Percentiles rank a stretch among this genome's conserved stretches.
Conservation (phyloP, 208 protist genomes). For the Acanthamoeba rhysodes region DNA sequence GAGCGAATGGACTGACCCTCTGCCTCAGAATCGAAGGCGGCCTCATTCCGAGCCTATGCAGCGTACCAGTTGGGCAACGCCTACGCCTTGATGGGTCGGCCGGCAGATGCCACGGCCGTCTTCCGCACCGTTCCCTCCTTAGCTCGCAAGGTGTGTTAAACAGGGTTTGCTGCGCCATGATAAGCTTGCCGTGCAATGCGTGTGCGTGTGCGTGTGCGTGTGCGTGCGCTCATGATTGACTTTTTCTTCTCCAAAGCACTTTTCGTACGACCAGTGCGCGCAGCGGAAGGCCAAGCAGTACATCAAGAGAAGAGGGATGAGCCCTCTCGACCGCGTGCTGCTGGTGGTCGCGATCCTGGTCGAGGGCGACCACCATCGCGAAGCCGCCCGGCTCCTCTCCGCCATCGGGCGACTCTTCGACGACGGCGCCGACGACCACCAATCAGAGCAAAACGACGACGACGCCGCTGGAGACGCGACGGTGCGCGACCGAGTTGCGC, state of each 20-base stretch:
- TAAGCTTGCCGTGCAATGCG: too few species aligned
- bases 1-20: too few species aligned
- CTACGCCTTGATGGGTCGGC: background rate
- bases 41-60: background rate
- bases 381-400: background rate
- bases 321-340: background rate
- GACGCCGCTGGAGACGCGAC: too few species aligned
- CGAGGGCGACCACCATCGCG: background rate
- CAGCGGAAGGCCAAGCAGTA: background rate
- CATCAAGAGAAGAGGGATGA: background rate
- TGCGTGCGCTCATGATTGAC: too few species aligned
- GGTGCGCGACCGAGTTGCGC: background rate
- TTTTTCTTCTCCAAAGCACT: background rate
- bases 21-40: background rate
- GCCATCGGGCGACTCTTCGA: background rate
- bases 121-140: background rate
- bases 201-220: too few species aligned
- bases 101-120: background rate
- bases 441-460: too few species aligned
- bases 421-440: background rate
- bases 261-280: background rate
- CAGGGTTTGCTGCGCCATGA: too few species aligned
- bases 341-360: background rate
- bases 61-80: background rate
- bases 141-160: background rate